Percentiles rank a stretch among this genome's conserved stretches.
Conservation (phyloP, 1,284 basidiomycete genomes). For the Pascua guehoae region DNA sequence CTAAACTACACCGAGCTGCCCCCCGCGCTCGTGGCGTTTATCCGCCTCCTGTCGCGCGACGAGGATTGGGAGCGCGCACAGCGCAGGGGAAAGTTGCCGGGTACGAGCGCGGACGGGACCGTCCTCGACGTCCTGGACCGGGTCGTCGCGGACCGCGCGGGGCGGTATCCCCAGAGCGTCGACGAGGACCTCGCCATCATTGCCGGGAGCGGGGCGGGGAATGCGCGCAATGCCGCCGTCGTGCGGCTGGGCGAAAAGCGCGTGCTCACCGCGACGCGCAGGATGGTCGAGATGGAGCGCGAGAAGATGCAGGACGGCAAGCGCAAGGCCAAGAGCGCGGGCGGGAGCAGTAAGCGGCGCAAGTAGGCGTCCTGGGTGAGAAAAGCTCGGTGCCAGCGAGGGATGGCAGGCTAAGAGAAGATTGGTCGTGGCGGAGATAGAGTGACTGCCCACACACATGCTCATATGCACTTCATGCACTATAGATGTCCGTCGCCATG, state of each 20-base stretch:
- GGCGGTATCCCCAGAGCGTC: conserved; percentile 5
- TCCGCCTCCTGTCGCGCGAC: conserved; percentile 63
- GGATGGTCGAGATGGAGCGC: not conserved
- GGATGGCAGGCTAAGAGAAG: too few species aligned
- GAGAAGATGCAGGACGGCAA: conserved; percentile 3
- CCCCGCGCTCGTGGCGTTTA: conserved; percentile 64
- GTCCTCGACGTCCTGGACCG: conserved; percentile 50
- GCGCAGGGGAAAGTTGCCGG: conserved; percentile 73
- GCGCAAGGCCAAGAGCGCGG: conserved; percentile 1
- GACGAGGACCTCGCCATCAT: conserved; percentile 42
- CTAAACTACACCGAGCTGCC: conserved; percentile 58
- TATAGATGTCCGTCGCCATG: not conserved
- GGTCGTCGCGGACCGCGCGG: conserved; percentile 48
- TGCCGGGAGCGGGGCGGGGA: conserved; percentile 8
- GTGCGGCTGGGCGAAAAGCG: conserved; percentile 52
- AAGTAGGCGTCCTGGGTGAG: not conserved
- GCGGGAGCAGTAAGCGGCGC: not conserved
- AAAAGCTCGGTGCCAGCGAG: too few species aligned
- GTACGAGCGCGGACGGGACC: conserved; percentile 59
- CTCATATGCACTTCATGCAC: too few species aligned
- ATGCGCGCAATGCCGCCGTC: conserved; percentile 39
- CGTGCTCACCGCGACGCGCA: conserved; percentile 30
- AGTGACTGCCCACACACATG: not conserved
- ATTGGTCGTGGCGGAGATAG: not conserved
- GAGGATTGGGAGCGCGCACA: conserved; percentile 64